These are phyloP conservation scores for Allium fistulosum DNA, from an alignment of 106 monocot genomes.

Conservation along the genomic window DNA sequence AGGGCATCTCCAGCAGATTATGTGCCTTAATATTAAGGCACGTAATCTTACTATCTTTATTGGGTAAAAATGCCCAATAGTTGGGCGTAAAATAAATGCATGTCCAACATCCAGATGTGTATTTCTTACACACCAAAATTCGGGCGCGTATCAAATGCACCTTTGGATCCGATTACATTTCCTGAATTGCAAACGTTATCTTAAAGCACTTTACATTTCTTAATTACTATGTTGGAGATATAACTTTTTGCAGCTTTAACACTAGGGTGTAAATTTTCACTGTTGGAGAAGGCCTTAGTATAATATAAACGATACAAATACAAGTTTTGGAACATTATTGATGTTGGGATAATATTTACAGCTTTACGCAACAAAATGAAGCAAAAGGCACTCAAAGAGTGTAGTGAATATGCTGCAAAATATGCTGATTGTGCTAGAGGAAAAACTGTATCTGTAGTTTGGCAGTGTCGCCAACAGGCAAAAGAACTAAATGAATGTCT, in stretches of 20 bases:
- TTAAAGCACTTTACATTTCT: too few species aligned
- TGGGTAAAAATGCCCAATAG: too few species aligned
- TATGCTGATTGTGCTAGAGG: slow-evolving; percentile 91
- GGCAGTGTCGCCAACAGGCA: slow-evolving; percentile 77
- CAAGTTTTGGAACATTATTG: background rate
- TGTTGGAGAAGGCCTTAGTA: background rate
- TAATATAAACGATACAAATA: background rate
- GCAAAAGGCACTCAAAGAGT: slow-evolving; percentile 79
- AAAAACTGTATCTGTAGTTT: slow-evolving; percentile 79
- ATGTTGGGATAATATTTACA: slow-evolving; percentile 10
- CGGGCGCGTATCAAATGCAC: too few species aligned
- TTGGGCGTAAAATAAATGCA: too few species aligned
- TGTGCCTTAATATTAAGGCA: too few species aligned
- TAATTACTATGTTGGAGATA: background rate
- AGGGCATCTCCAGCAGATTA: too few species aligned
- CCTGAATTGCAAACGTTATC: too few species aligned
- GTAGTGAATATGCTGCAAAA: slow-evolving; percentile 44
- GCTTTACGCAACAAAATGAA: slow-evolving; percentile 98
- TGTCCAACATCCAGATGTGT: too few species aligned
- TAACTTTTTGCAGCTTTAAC: background rate
- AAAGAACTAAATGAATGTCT: slow-evolving; percentile 86
- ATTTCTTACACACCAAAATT: too few species aligned
- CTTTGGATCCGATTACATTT: too few species aligned
- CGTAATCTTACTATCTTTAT: too few species aligned
- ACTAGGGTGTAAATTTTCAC: background rate